Base-by-base conservation (phyloP, 306 rosid genomes). In the Casuarina glauca region DNA sequence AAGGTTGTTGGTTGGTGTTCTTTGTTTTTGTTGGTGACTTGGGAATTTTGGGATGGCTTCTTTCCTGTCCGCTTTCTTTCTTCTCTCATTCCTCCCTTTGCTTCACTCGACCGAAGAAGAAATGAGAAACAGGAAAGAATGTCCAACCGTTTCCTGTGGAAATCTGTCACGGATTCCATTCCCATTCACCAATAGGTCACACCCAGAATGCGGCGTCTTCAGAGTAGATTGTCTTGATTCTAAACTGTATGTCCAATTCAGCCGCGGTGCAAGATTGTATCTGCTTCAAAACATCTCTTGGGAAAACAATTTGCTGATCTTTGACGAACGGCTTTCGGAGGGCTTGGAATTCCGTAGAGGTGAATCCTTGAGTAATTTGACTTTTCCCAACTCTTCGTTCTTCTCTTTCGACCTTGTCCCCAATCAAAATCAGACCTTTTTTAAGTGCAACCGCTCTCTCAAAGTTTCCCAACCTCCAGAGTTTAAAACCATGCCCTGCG, bases 361-460 rank as follows among this genome's bases (percentile, higher is more conserved):
- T 5, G 70, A 41, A 2, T 41, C 2, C 49, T 8, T 66, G 3
- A 17, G 26, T 12, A 69, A 50, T 69, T 52, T 13, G 4, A 46
- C 36, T 53, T 52, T 54, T 44, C 69, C 69, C 11, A 12, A 39
- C 26, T 15, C 26, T 68, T 45, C 85, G 12, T 38, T 61, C 39
- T 13, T 74, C 26, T 79, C 80, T 74, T 61, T 74, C 69, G 26
- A 74, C 6, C 26, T 20, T 20, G 6, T 62, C 11, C 35, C 69
- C 20, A 13, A 32, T 15, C 12, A 2, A 9, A 62, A 9, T 9
- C 2, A 3, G 44, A 46, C 53, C 36, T 9, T 84, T 70, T 58
- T 7, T 63, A 76, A 9, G 49, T 84, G 86, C 79, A 79, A 82
- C 4, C 68, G 2, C 42, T 0, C 4, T 5, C 61, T 7, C 46